Conservation (phyloP, 192 early-diverging fungal genomes). For the Mortierella claussenii region DNA sequence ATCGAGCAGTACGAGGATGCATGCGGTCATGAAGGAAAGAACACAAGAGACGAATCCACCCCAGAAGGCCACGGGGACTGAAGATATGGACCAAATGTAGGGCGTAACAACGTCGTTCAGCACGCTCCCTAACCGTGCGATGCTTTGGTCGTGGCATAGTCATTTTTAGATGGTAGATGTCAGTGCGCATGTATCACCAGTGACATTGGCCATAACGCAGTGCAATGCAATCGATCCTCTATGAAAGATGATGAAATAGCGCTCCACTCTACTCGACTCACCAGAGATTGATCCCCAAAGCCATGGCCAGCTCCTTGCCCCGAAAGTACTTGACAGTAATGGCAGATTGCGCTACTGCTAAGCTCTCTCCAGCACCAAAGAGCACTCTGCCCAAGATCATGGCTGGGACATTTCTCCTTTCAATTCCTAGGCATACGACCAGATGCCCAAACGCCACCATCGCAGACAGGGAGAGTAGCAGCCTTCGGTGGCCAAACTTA, state of each 20-base stretch:
- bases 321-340: conserved; percentile 64
- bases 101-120: conserved; percentile 67
- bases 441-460: conserved; percentile 63
- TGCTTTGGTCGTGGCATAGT: not conserved
- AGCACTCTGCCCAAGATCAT: conserved; percentile 69
- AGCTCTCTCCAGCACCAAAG: conserved; percentile 69
- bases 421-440: conserved; percentile 64
- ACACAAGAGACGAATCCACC: conserved; percentile 60
- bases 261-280: too few relatives aligned
- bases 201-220: too few relatives aligned
- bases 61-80: conserved; percentile 58
- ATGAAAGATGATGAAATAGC: not conserved
- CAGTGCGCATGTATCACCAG: not conserved
- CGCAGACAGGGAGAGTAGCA: conserved; percentile 58
- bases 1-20: conserved; percentile 54
- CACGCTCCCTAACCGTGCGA: conserved; percentile 61
- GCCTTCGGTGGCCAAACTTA: conserved; percentile 52
- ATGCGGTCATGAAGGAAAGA: conserved; percentile 50
- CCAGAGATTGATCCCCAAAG: conserved; percentile 63
- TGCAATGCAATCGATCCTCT: not conserved
- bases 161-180: not conserved
- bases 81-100: conserved; percentile 50
- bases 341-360: conserved; percentile 64
- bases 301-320: conserved; percentile 67
- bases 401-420: conserved; percentile 49